A percentile compares a stretch with the other conserved stretches of the same genome.
These are phyloP conservation scores for Pichia sp. DNA, from an alignment of 1,139 yeast genomes.

Conservation along the genomic window DNA sequence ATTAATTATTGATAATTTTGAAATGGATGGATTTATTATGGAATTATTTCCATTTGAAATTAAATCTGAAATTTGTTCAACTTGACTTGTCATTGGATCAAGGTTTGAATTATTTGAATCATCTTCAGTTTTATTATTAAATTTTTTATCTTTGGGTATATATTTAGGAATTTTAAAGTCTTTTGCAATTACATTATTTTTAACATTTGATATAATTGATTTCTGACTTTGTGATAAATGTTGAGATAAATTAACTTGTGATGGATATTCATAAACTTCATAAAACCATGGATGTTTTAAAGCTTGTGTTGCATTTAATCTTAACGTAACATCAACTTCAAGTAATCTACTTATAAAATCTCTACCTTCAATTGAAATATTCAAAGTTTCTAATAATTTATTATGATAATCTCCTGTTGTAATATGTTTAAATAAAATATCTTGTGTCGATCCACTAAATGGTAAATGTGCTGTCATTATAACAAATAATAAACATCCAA, in stretches of 20 bases:
- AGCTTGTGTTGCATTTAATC: slow-evolving; percentile 71
- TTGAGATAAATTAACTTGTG: slow-evolving; percentile 60
- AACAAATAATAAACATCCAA: slow-evolving; percentile 88
- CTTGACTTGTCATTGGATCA: background rate
- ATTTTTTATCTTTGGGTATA: slow-evolving; percentile 7
- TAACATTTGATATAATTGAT: background rate
- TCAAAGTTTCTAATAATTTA: slow-evolving; percentile 65
- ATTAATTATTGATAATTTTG: no score
- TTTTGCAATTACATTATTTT: background rate
- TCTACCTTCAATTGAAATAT: slow-evolving; percentile 58
- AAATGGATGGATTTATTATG: background rate
- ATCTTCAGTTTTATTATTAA: background rate
- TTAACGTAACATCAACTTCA: slow-evolving; percentile 64
- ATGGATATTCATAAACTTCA: slow-evolving; percentile 30
- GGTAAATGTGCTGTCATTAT: slow-evolving; percentile 89
- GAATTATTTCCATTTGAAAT: no score
- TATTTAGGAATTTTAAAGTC: slow-evolving; percentile 12
- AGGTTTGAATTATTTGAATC: background rate
- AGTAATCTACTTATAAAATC: slow-evolving; percentile 63
- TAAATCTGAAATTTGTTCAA: background rate
- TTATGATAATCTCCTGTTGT: slow-evolving; percentile 74
- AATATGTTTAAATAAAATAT: slow-evolving; percentile 71
- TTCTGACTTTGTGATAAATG: slow-evolving; percentile 32
- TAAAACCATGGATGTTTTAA: slow-evolving; percentile 64
- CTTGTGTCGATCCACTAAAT: slow-evolving; percentile 88